phyloP scores from a whole-genome alignment of 768 basidiomycete genomes.

The Dacryopinax spathularia region DNA sequence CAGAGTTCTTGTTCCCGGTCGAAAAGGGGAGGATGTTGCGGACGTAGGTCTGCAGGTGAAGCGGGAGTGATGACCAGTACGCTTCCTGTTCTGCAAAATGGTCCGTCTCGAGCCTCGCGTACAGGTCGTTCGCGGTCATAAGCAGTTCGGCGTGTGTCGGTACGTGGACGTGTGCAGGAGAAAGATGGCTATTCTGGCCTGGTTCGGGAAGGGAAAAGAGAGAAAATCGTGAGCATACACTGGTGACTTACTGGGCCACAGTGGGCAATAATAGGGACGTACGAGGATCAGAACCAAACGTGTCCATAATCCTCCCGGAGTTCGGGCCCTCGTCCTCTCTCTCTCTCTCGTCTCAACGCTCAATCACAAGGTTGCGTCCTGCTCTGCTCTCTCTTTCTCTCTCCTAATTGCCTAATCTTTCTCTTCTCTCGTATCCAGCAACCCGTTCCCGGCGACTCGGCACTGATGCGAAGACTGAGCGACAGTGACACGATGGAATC shows the following conservation, averaged over 20 bases:
- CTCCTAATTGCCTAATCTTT: too few relatives aligned
- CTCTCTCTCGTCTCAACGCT: background rate
- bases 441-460: too few relatives aligned
- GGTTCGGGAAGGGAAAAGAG: background rate
- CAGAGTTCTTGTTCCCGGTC: constrained; percentile 18
- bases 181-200: background rate
- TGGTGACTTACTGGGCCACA: background rate
- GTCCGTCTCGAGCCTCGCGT: constrained; percentile 38
- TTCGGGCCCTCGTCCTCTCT: background rate
- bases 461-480: too few relatives aligned
- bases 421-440: too few relatives aligned
- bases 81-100: constrained; percentile 37
- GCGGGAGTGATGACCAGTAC: constrained; percentile 56
- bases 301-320: background rate
- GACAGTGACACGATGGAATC: too few relatives aligned
- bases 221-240: background rate
- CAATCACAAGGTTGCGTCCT: background rate
- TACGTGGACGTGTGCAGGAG: constrained; percentile 9
- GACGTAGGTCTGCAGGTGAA: constrained; percentile 56
- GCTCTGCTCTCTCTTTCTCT: background rate
- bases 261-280: background rate
- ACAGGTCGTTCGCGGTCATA: constrained; percentile 47
- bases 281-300: background rate
- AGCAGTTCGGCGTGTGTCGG: constrained; percentile 45
- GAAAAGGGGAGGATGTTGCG: constrained; percentile 28